A percentile compares a stretch with the other conserved stretches of the same genome.
Evolutionary conservation across 768 basidiomycete genomes (phyloP).

Genomic region (Boletus fagicola): DNA sequence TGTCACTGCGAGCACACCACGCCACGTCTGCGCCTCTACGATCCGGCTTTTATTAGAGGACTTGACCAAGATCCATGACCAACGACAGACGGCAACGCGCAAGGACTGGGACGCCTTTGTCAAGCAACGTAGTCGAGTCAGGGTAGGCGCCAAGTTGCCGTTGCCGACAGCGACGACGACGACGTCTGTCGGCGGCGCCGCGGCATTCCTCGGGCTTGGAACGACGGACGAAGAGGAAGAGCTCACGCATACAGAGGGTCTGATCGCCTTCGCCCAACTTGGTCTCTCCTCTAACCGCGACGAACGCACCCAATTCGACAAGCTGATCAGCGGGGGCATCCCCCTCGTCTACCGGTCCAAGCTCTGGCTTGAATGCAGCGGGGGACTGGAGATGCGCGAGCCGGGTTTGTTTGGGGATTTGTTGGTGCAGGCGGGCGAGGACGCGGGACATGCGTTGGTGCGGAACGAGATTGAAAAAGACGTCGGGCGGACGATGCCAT

Average conservation of each 20-base stretch:
- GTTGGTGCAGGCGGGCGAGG: conserved; percentile 49
- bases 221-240: conserved; percentile 69
- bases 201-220: conserved; percentile 66
- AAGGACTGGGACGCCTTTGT: conserved; percentile 91
- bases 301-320: conserved; percentile 76
- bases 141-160: conserved; percentile 27
- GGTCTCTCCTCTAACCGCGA: conserved; percentile 68
- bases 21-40: conserved; percentile 73
- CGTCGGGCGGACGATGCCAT: conserved; percentile 85
- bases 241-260: conserved; percentile 73
- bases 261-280: conserved; percentile 90
- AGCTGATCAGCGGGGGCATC: conserved; percentile 80
- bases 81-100: conserved; percentile 62
- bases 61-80: conserved; percentile 80
- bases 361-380: conserved; percentile 92
- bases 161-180: conserved; percentile 18
- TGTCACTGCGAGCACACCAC: conserved; percentile 60
- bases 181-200: conserved; percentile 44
- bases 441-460: conserved; percentile 48
- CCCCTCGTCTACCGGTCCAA: conserved; percentile 86
- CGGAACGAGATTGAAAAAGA: conserved; percentile 93
- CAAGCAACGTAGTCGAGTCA: conserved; percentile 56
- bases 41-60: conserved; percentile 71
- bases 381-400: conserved; percentile 87
- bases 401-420: conserved; percentile 89